A percentile compares a stretch with the other conserved stretches of the same genome.
Conservation (phyloP, 495 filamentous ascomycete species). For the Penicillium lividum region DNA sequence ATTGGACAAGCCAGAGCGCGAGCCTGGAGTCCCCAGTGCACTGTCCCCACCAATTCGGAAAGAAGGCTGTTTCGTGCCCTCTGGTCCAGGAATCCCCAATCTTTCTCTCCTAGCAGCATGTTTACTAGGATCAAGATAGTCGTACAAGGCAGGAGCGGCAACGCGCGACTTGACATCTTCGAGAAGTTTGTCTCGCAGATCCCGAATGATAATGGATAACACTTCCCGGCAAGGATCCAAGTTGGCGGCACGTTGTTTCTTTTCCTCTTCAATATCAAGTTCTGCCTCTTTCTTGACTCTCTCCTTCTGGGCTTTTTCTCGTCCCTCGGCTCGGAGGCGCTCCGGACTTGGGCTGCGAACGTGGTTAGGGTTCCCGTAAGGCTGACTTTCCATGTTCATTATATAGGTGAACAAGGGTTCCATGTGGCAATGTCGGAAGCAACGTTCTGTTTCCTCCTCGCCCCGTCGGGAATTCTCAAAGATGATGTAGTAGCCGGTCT, state of each 20-base stretch:
- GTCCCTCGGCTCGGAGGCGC: conserved; percentile 51
- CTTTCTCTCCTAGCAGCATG: conserved; percentile 73
- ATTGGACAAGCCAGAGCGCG: conserved; percentile 44
- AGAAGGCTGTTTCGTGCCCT: conserved; percentile 50
- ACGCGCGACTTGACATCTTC: conserved; percentile 84
- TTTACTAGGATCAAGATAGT: conserved; percentile 79
- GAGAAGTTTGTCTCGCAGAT: conserved; percentile 80
- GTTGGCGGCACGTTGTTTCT: conserved; percentile 74
- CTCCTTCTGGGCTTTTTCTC: conserved; percentile 56
- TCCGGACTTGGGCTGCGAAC: conserved; percentile 63
- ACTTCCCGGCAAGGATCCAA: conserved; percentile 87
- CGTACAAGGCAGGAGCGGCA: conserved; percentile 75
- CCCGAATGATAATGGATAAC: conserved; percentile 70
- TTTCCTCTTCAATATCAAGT: conserved; percentile 81
- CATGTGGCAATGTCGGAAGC: conserved; percentile 70
- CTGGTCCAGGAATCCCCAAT: conserved; percentile 73
- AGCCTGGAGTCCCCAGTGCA: conserved; percentile 66
- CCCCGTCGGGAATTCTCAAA: conserved; percentile 77
- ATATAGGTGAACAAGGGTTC: conserved; percentile 84
- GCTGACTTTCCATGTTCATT: conserved; percentile 86
- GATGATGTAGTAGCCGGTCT: conserved; percentile 84
- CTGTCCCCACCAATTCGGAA: conserved; percentile 55
- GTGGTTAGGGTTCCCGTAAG: conserved; percentile 66
- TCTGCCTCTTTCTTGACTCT: conserved; percentile 68
- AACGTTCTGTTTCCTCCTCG: conserved; percentile 75